These are phyloP conservation scores for Rhypophila decipiens DNA, from an alignment of 495 filamentous ascomycete genomes.

Conservation along the genomic window DNA sequence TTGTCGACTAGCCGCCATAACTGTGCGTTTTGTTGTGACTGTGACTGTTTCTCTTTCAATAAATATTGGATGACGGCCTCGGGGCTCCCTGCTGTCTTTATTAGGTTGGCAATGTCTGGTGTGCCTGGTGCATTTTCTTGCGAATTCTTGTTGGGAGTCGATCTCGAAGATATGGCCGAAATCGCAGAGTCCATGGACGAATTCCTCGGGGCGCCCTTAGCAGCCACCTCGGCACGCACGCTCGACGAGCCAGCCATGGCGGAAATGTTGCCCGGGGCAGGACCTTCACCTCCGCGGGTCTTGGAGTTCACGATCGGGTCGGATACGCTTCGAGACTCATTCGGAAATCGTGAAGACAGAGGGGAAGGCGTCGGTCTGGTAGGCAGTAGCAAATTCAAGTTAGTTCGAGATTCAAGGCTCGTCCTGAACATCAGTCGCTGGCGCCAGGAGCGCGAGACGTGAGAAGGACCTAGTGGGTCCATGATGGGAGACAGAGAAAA, in stretches of 20 bases:
- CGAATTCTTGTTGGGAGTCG: constrained; percentile 55
- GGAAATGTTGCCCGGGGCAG: constrained; percentile 15
- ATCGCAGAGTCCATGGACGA: constrained; percentile 94
- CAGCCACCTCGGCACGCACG: constrained; percentile 20
- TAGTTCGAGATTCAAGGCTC: constrained; percentile 13
- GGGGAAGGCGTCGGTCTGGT: constrained; percentile 26
- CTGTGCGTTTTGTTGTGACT: constrained; percentile 82
- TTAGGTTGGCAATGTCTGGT: constrained; percentile 65
- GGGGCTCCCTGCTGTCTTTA: constrained; percentile 77
- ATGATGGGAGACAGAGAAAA: constrained; percentile 6
- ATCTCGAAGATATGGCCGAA: constrained; percentile 71
- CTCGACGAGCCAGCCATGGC: constrained; percentile 28
- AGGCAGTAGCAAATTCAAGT: constrained; percentile 23
- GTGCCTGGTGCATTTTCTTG: constrained; percentile 48
- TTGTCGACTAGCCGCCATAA: constrained; percentile 95
- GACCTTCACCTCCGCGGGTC: constrained; percentile 31
- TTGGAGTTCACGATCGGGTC: constrained; percentile 28
- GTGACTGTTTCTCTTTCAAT: constrained; percentile 83
- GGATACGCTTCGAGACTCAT: constrained; percentile 36
- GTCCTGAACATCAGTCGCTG: constrained; percentile 7
- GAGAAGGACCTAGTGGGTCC: not conserved
- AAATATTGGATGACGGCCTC: constrained; percentile 86
- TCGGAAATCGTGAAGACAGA: constrained; percentile 28
- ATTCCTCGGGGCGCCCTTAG: constrained; percentile 54
- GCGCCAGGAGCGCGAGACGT: constrained; percentile 7